These are phyloP conservation scores for Friedmanniomyces simplex DNA, from an alignment of 495 filamentous ascomycete species.

Conservation along the genomic window DNA sequence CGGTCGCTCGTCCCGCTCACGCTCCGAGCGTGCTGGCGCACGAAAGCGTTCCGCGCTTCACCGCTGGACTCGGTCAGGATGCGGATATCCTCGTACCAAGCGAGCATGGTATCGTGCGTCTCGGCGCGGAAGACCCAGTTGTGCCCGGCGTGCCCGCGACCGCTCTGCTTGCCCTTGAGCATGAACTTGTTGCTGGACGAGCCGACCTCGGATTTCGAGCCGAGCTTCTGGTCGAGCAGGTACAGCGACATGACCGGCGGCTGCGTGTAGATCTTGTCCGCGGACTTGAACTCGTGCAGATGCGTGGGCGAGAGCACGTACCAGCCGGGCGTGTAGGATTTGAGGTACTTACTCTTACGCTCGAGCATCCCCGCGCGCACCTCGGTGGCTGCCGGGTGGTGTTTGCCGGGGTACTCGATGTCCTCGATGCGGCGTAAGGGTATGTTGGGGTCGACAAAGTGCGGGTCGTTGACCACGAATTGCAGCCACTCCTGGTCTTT, in stretches of 20 bases:
- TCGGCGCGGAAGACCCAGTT: slow-evolving; percentile 97
- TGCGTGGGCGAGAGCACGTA: slow-evolving; percentile 95
- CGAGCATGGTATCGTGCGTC: slow-evolving; percentile 91
- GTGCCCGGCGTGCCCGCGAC: slow-evolving; percentile 86
- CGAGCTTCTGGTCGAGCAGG: slow-evolving; percentile 87
- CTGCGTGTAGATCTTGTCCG: slow-evolving; percentile 57
- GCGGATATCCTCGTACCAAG: slow-evolving; percentile 91
- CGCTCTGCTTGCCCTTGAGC: slow-evolving; percentile 89
- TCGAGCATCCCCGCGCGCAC: slow-evolving; percentile 84
- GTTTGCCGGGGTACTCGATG: slow-evolving; percentile 87
- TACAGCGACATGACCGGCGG: slow-evolving; percentile 91
- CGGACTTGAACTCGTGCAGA: slow-evolving; percentile 94
- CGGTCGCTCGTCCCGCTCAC: slow-evolving; percentile 58
- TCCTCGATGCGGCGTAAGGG: slow-evolving; percentile 67
- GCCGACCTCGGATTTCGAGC: slow-evolving; percentile 74
- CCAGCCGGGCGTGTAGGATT: slow-evolving; percentile 97
- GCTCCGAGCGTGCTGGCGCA: slow-evolving; percentile 65
- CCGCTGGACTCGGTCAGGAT: slow-evolving; percentile 77
- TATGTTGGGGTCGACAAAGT: slow-evolving; percentile 77
- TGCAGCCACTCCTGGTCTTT: slow-evolving; percentile 82
- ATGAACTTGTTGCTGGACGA: slow-evolving; percentile 97
- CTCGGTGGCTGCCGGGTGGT: slow-evolving; percentile 78
- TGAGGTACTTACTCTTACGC: slow-evolving; percentile 96
- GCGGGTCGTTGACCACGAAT: slow-evolving; percentile 73
- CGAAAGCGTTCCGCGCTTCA: slow-evolving; percentile 78